phyloP scores from a whole-genome alignment of 768 basidiomycete genomes.

The Tulasnella sp. region DNA sequence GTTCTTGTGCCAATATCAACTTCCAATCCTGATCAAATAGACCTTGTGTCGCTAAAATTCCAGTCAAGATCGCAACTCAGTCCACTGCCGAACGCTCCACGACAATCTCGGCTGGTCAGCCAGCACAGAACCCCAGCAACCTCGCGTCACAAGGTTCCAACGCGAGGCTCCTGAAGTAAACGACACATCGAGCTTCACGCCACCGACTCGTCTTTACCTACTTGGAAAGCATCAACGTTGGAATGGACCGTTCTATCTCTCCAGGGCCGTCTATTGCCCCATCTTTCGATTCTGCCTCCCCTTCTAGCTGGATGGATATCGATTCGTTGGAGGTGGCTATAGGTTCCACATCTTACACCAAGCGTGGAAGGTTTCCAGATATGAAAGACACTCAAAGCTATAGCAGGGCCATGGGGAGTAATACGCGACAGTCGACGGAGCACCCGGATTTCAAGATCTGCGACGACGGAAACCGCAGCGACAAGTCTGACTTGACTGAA shows the following conservation, averaged over 20 bases:
- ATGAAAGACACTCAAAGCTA: not conserved
- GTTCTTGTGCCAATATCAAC: no score
- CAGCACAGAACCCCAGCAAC: no score
- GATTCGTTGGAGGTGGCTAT: not conserved
- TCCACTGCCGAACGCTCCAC: no score
- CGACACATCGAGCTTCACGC: no score
- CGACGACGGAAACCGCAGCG: not conserved
- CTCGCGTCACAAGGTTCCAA: no score
- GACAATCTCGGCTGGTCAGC: no score
- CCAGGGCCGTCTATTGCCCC: slow-evolving; percentile 6
- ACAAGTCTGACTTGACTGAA: not conserved
- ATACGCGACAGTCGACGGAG: not conserved
- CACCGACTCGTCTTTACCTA: not conserved
- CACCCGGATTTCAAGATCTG: not conserved
- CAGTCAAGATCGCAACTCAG: no score
- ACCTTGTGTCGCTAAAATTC: no score
- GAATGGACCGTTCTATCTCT: not conserved
- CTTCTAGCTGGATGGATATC: slow-evolving; percentile 9
- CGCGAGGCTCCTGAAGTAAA: no score
- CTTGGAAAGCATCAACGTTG: not conserved
- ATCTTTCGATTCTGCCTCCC: slow-evolving; percentile 8
- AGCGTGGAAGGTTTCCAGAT: not conserved
- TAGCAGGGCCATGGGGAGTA: not conserved
- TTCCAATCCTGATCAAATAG: no score
- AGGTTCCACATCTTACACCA: not conserved